phyloP scores from a whole-genome alignment of 2,329 filamentous ascomycete genomes.

The Gaeumannomyces tritici region DNA sequence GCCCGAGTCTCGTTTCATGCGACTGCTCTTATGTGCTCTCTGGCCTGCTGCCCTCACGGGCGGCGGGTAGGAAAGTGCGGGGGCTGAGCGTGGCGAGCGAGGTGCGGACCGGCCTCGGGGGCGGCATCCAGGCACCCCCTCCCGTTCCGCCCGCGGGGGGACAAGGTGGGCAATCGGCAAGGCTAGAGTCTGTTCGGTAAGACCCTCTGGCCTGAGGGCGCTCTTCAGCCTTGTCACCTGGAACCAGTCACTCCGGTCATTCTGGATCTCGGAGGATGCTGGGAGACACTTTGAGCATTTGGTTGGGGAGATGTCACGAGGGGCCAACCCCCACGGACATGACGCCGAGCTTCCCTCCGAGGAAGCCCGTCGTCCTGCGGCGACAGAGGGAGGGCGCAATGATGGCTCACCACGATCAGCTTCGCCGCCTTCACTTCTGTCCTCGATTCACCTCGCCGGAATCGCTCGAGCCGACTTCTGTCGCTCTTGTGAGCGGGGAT shows the following conservation, averaged over 20 bases:
- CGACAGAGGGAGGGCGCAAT: constrained; percentile 32
- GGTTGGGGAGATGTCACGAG: constrained; percentile 6
- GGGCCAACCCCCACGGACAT: not conserved
- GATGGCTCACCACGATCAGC: constrained; percentile 39
- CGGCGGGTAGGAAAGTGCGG: constrained; percentile 37
- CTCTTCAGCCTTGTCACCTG: constrained; percentile 64
- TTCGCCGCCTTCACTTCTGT: constrained; percentile 19
- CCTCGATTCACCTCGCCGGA: constrained; percentile 32
- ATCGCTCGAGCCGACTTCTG: constrained; percentile 18
- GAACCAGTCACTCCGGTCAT: constrained; percentile 49
- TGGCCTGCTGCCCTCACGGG: constrained; percentile 13
- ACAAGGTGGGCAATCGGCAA: constrained; percentile 30
- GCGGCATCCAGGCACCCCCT: constrained; percentile 47
- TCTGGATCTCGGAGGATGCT: constrained; percentile 12
- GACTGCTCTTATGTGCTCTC: not conserved
- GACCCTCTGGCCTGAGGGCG: constrained; percentile 60
- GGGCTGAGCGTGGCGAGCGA: constrained; percentile 20
- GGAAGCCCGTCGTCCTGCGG: constrained; percentile 8
- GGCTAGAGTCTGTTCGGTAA: constrained; percentile 66
- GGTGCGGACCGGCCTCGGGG: constrained; percentile 36
- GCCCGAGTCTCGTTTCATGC: constrained; percentile 20
- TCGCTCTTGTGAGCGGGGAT: constrained; percentile 26
- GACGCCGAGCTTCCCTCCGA: not conserved
- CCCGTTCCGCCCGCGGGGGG: constrained; percentile 35
- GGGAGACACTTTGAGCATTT: constrained; percentile 13